These are phyloP conservation scores for Daldinia loculata DNA, from an alignment of 495 filamentous ascomycete genomes.

Conservation along the genomic window DNA sequence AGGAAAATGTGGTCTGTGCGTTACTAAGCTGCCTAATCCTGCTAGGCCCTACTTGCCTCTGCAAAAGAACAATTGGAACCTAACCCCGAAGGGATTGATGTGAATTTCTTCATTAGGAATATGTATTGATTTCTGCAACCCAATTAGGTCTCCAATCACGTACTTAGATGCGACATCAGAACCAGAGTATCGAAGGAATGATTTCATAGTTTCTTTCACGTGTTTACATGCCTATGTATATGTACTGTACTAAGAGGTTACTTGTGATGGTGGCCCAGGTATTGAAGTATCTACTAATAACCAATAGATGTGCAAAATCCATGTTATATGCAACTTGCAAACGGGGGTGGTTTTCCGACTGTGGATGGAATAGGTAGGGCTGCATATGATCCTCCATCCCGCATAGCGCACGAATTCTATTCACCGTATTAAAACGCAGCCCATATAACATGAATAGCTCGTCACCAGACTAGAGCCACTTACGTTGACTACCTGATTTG, in stretches of 20 bases:
- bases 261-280: too few relatives aligned
- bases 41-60: not conserved
- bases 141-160: not conserved
- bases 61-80: not conserved
- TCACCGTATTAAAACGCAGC: conserved; percentile 21
- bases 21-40: not conserved
- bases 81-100: not conserved
- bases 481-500: not conserved
- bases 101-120: not conserved
- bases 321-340: conserved; percentile 8
- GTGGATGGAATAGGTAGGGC: conserved; percentile 25
- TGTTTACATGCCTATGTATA: not conserved
- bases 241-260: not conserved
- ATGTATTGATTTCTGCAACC: not conserved
- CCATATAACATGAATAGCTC: conserved; percentile 6
- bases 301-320: not conserved
- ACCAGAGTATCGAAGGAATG: not conserved
- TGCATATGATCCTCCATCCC: conserved; percentile 36
- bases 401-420: conserved; percentile 29
- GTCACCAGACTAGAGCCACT: not conserved
- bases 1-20: not conserved
- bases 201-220: not conserved
- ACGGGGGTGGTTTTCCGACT: conserved; percentile 5
- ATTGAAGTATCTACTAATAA: too few relatives aligned
- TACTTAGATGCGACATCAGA: not conserved